Base-by-base conservation (phyloP, 2,329 filamentous ascomycete genomes). In the Verticillium albo-atrum region DNA sequence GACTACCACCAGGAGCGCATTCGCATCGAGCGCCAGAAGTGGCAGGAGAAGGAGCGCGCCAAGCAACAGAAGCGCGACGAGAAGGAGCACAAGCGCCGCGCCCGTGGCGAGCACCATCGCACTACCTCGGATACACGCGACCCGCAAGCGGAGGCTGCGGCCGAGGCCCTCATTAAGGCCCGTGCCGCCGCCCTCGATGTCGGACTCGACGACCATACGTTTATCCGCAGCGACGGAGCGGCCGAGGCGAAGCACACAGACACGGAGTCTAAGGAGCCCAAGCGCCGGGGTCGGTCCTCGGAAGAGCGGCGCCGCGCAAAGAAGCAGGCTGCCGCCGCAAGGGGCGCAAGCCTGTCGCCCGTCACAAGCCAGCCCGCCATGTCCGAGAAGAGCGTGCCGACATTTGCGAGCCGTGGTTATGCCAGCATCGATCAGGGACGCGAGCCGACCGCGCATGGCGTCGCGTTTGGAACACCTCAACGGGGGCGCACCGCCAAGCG, bases 1-100 rank as follows among this genome's bases (percentile, higher is more conserved):
- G 77, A 77, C 1, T 64, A 61, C 27, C 82, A 82, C 28, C 75
- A 80, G 56, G 83, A 86, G 62, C 82, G 84, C 50, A 82, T 89
- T 34, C 80, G 82, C 52, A 81, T 82, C 66, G 85, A 84, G 4
- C 84, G 86, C 57, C 82, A 83, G 65, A 85, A 83, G 67, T 88
- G 88, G 62, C 80, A 86, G 67, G 82, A 85, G 68, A 84, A 82
- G 68, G 84, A 89, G 70, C 77, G 77, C 17, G 75, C 75, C 57
- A 88, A 88, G 72, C 81, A 87, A 35, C 85, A 87, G 68, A 87
- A 86, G 67, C 83, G 84, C 55, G 84, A 82, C 17, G 80, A 81
- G 14, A 82, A 86, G 64, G 79, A 86, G 74, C 77, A 82, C 60
- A 79, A 78, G 63, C 84, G 82, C 61, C 79, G 81, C 35, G 84